These are phyloP conservation scores for Macrolepiota fuliginosa DNA, from an alignment of 768 basidiomycete genomes.

Conservation along the genomic window DNA sequence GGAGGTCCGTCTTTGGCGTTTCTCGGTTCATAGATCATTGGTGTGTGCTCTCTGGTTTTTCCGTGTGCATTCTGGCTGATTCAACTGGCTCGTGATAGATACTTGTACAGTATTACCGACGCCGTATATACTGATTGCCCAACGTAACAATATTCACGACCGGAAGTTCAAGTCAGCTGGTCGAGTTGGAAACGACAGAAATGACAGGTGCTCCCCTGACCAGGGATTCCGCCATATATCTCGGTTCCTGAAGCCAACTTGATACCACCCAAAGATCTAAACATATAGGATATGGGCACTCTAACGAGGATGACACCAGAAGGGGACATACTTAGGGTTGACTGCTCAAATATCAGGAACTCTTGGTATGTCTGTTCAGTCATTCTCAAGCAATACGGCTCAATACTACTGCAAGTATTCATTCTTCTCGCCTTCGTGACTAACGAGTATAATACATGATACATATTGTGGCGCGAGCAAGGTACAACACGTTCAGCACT, in stretches of 20 bases:
- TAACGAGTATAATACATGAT: background rate
- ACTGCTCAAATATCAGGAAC: background rate
- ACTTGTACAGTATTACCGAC: background rate
- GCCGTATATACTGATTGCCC: background rate
- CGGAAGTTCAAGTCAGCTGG: background rate
- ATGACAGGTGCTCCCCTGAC: too few relatives aligned
- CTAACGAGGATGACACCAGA: too few relatives aligned
- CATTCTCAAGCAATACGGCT: background rate
- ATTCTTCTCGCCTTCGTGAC: background rate
- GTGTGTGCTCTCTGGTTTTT: background rate
- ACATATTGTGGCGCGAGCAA: background rate
- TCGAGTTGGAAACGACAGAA: too few relatives aligned
- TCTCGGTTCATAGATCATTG: background rate
- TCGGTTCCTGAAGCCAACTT: too few relatives aligned
- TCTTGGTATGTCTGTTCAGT: background rate
- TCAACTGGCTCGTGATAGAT: background rate
- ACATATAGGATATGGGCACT: too few relatives aligned
- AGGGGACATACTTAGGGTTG: too few relatives aligned
- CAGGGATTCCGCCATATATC: too few relatives aligned
- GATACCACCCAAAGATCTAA: too few relatives aligned
- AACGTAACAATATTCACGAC: background rate
- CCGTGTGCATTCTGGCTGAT: background rate
- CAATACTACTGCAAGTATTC: background rate
- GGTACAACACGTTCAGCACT: conserved; percentile 20
- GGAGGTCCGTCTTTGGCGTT: background rate